Evolutionary conservation across 2,329 filamentous ascomycete species (phyloP).

Genomic region (Colletotrichum camelliae): DNA sequence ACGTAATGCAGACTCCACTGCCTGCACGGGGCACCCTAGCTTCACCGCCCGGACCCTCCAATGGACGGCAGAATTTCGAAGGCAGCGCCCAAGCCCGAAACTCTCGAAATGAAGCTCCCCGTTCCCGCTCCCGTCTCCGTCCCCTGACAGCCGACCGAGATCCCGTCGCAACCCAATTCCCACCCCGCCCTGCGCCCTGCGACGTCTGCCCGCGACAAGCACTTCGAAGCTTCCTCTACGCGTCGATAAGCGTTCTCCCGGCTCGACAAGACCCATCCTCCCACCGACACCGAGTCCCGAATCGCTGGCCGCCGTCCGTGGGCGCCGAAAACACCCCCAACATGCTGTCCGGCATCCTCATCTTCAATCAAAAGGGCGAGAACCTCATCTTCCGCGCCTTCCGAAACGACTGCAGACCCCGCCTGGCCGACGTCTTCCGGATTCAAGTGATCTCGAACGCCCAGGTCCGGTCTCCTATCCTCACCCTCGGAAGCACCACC

Average conservation of each 20-base stretch:
- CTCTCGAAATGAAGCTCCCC: background rate
- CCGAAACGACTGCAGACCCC: constrained; percentile 96
- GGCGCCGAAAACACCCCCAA: constrained; percentile 38
- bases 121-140: background rate
- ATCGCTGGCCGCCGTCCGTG: background rate
- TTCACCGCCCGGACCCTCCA: constrained; percentile 12
- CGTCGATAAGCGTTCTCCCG: background rate
- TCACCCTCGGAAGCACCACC: constrained; percentile 95
- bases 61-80: constrained; percentile 21
- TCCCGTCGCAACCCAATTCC: background rate
- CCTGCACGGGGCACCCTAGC: background rate
- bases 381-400: constrained; percentile 99
- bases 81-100: constrained; percentile 10
- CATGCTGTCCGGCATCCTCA: constrained; percentile 96
- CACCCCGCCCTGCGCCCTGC: background rate
- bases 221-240: background rate
- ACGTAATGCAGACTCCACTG: background rate
- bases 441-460: constrained; percentile 99
- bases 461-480: constrained; percentile 94
- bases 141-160: constrained; percentile 7
- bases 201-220: background rate
- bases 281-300: background rate
- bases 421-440: constrained; percentile 97
- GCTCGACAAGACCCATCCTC: background rate
- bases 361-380: constrained; percentile 99